phyloP scores from a whole-genome alignment of 2,329 filamentous ascomycete species.

The Aspergillus costaricaensis region DNA sequence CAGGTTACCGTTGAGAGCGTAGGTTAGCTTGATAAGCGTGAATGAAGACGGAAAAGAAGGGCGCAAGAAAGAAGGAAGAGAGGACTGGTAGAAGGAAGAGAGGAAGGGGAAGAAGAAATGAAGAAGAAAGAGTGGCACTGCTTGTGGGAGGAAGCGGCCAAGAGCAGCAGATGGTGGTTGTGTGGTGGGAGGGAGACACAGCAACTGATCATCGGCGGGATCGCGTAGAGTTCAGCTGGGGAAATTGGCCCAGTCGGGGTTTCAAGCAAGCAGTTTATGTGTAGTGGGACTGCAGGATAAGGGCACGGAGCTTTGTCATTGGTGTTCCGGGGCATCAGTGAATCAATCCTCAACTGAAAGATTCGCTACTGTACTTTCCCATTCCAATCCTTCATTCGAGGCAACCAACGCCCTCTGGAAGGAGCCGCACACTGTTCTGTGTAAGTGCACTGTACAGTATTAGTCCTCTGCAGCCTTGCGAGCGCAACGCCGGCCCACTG shows the following conservation, averaged over 20 bases:
- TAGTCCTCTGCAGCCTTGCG: slow-evolving; percentile 7
- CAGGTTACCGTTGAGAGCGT: neutral
- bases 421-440: slow-evolving; percentile 3
- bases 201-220: neutral
- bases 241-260: neutral
- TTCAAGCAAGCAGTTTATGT: too few relatives aligned
- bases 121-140: neutral
- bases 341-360: too few relatives aligned
- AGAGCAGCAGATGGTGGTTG: neutral
- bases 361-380: too few relatives aligned
- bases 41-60: neutral
- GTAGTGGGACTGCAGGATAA: too few relatives aligned
- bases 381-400: neutral
- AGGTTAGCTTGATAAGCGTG: neutral
- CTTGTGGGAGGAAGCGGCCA: neutral
- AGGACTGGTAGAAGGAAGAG: neutral
- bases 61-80: neutral
- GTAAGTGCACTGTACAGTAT: neutral
- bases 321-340: neutral
- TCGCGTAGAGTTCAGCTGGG: slow-evolving; percentile 6
- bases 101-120: neutral
- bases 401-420: neutral
- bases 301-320: too few relatives aligned
- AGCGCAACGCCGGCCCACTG: neutral
- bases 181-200: neutral